Evolutionary conservation across 768 basidiomycete species (phyloP), one percentile per base, ranked within the genome.

Genomic region (Podaxis pistillaris): DNA sequence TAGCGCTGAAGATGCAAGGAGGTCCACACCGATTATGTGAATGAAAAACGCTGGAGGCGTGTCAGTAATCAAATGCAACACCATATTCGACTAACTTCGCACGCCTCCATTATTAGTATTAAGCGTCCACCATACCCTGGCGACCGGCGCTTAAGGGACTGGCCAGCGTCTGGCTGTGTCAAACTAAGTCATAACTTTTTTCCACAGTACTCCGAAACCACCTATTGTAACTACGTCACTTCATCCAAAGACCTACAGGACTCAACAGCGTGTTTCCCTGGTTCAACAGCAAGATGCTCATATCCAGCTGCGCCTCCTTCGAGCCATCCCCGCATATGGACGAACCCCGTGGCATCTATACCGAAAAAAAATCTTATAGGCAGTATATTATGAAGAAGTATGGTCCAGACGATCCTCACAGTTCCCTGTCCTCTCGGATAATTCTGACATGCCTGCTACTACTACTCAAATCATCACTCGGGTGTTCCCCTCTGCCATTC

Each of bases 401-500:
- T 30, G 28, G 33, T 33, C 33, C 33, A 33, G 33, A 33, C 33
- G 33, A 33, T 33, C 33, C 33, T 33, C 33, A 33, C 33, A 33
- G 33, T 33, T 33, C 33, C 8, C 33, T 8, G 12, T 3, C 26
- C 26, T n/a, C 44, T 33, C n/a, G 4, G 19, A 36, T 37, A 33
- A 19, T 47, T 13, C 41, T 9, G 26, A 2, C 41, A 47, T 55
- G 52, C 60, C 44, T 22, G 13, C 47, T 13, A 38, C 47, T 28
- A 38, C 49, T 13, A 9, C 60, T 55, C 60, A 46, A 8, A 41
- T 55, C 33, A 12, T 1, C 52, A 46, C 44, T 15, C 53, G 41
- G 1, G 28, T 62, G 36, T 62, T 55, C 37, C 46, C 30, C 44
- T 62, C 60, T 15, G 51, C 60, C 28, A 12, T 36, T 47, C 30